Conservation (phyloP, 2,329 filamentous ascomycete genomes). For the Fusarium buharicum region DNA sequence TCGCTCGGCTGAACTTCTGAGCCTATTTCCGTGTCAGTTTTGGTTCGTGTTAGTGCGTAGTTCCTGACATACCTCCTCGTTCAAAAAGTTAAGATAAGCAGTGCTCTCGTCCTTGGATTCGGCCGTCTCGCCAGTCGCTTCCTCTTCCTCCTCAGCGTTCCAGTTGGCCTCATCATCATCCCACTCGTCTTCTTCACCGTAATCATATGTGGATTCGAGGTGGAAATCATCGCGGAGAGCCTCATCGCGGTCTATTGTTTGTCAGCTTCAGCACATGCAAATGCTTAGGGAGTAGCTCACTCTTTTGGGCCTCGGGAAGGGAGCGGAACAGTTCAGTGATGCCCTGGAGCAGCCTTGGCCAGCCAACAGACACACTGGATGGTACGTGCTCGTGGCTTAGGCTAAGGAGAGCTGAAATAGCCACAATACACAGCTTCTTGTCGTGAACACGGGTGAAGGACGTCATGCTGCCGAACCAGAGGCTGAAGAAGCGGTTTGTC, state of each 20-base stretch:
- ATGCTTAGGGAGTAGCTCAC: conserved; percentile 58
- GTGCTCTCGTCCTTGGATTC: conserved; percentile 90
- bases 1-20: conserved; percentile 80
- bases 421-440: conserved; percentile 97
- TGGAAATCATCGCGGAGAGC: conserved; percentile 89
- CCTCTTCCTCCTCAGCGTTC: conserved; percentile 74
- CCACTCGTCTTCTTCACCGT: conserved; percentile 82
- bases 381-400: conserved; percentile 85
- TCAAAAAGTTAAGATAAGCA: conserved; percentile 95
- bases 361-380: conserved; percentile 91
- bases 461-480: conserved; percentile 98
- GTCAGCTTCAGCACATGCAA: conserved; percentile 40
- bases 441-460: conserved; percentile 94
- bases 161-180: conserved; percentile 85
- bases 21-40: conserved; percentile 65
- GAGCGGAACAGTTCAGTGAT: conserved; percentile 93
- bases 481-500: conserved; percentile 99
- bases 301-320: conserved; percentile 85
- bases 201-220: conserved; percentile 71
- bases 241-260: conserved; percentile 80
- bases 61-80: conserved; percentile 75
- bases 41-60: background rate
- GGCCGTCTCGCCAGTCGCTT: conserved; percentile 69
- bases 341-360: conserved; percentile 89
- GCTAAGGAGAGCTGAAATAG: conserved; percentile 86